phyloP scores from a whole-genome alignment of 805 yeast genomes.

The Pichia nanzhaoensis region DNA sequence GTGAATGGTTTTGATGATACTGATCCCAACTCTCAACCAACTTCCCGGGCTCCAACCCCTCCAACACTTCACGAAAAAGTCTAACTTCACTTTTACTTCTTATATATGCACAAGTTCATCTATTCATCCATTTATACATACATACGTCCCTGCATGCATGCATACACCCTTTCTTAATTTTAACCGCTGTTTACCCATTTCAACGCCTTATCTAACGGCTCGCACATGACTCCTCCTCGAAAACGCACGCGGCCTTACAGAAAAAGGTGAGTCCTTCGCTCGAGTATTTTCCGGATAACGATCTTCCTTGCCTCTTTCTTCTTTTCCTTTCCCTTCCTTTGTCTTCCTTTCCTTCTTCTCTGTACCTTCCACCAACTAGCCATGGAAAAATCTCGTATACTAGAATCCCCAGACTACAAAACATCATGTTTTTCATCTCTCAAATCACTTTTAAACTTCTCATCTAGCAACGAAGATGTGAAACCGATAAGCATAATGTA shows the following conservation, averaged over 20 bases:
- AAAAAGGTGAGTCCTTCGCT: no score
- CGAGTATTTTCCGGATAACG: no score
- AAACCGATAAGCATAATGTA: slow-evolving; percentile 2
- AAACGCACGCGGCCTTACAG: no score
- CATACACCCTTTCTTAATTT: background rate
- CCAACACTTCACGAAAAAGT: no score
- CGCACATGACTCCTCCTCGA: no score
- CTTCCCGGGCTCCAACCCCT: no score
- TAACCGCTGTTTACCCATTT: background rate
- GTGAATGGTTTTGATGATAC: slow-evolving; percentile 16
- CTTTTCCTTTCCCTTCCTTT: background rate
- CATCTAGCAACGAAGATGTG: background rate
- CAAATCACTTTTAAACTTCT: slow-evolving; percentile 4
- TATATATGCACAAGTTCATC: no score
- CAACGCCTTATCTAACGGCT: background rate
- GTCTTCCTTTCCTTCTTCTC: background rate
- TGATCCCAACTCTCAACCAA: background rate
- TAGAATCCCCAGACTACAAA: slow-evolving; percentile 12
- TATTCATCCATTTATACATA: background rate
- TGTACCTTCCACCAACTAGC: background rate
- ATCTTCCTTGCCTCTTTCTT: no score
- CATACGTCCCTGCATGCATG: no score
- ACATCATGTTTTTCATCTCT: slow-evolving; percentile 10
- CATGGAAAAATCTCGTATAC: background rate
- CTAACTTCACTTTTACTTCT: no score